Conservation (phyloP, 768 basidiomycete genomes). For the Porphyrellus cyaneotinctus region DNA sequence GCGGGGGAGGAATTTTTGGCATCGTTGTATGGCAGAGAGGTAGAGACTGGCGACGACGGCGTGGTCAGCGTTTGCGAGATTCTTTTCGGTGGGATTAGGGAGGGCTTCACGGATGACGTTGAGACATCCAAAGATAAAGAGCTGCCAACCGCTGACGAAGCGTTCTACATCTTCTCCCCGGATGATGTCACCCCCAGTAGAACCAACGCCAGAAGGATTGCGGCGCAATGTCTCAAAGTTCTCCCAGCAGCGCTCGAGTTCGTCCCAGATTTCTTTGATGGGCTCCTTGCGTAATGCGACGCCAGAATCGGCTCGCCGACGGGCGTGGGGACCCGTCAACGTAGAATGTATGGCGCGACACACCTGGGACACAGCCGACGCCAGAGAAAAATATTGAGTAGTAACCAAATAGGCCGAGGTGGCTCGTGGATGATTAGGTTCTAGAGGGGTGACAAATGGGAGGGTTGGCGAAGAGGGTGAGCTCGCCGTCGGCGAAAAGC, state of each 20-base stretch:
- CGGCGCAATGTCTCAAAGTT: constrained; percentile 69
- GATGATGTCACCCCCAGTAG: constrained; percentile 31
- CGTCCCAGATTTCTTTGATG: constrained; percentile 80
- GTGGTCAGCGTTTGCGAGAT: constrained; percentile 41
- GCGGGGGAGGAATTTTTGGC: constrained; percentile 46
- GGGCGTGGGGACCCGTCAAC: constrained; percentile 75
- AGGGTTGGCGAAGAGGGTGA: constrained; percentile 22
- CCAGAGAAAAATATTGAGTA: constrained; percentile 59
- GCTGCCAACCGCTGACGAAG: constrained; percentile 86
- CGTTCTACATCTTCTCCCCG: constrained; percentile 53
- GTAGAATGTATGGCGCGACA: constrained; percentile 77
- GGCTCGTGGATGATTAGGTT: constrained; percentile 28
- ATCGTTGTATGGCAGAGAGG: constrained; percentile 43
- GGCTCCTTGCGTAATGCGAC: constrained; percentile 54
- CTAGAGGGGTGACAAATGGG: constrained; percentile 22
- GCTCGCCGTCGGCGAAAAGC: constrained; percentile 30
- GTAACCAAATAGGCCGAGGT: constrained; percentile 50
- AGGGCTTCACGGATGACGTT: constrained; percentile 85
- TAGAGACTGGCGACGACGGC: constrained; percentile 46
- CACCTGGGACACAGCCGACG: constrained; percentile 69
- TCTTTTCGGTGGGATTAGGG: constrained; percentile 39
- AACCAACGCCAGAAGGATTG: constrained; percentile 40
- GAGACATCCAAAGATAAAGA: constrained; percentile 89
- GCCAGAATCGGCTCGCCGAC: constrained; percentile 49
- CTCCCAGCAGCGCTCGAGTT: constrained; percentile 77